Base-by-base conservation (phyloP, 2,329 filamentous ascomycete genomes). In the Parastagonospora nodorum region DNA sequence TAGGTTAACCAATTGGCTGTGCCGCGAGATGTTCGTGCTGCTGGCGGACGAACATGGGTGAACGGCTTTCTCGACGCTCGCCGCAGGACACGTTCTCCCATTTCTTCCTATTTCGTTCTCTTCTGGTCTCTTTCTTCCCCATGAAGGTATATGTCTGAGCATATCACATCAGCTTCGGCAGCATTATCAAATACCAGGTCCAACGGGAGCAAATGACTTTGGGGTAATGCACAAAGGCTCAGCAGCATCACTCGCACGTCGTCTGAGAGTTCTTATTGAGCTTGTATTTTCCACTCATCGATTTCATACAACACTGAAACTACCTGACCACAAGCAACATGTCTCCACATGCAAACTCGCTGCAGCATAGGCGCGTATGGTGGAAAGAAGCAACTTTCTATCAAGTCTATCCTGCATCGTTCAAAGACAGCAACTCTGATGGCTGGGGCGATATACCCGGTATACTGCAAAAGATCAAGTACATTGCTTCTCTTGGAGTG, bases 391-490 rank as follows among this genome's bases (percentile, higher is more conserved):
- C 73, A 2, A 66, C 71, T 2, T 74, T 77, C 38, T 78, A 78
- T 24, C 53, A 55, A 38, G 49, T 55, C 24, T 55, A 48, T 10
- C 58, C 42, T 41, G 58, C 48, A 10, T 55, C 50, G n/a, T 82
- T 80, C 65, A 74, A 75, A 57, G 78, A 82, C 64, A 79, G 78
- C 54, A 83, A 85, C 49, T 78, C 78, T 32, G 81, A 84, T 60
- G 84, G 86, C 44, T 77, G 84, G 58, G 85, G 86, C 9, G 82
- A 87, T 56, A 73, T 89, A 14, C 79, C 77, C 6, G 86, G 86
- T n/a, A 84, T 88, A 49, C 81, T 82, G 9, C 80, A 80, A 36
- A 84, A 85, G 55, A 75, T 89, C 1, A 78, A 84, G 60, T 87
- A 88, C 43, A 62, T 71, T 38, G 59, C 58, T 4, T 72, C 75